Evolutionary conservation across 2,329 filamentous ascomycete genomes (phyloP).

Genomic region (Botrytis paeoniae): DNA sequence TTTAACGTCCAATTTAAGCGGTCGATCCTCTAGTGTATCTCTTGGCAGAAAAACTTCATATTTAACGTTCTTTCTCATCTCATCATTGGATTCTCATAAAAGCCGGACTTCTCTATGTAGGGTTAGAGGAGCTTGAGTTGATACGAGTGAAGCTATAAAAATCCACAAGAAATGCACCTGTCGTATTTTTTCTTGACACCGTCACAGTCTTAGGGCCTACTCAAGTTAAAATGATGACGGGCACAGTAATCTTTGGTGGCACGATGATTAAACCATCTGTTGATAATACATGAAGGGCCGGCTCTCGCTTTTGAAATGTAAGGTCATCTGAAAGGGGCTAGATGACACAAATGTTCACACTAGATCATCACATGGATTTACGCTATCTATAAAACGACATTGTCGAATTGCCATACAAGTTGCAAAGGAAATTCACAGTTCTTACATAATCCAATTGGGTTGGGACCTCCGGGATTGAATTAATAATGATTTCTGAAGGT

Average conservation of each 20-base stretch:
- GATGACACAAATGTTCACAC: neutral
- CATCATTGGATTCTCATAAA: neutral
- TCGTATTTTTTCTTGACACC: neutral
- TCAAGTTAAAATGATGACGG: neutral
- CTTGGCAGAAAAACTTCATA: neutral
- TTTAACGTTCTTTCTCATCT: neutral
- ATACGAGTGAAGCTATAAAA: neutral
- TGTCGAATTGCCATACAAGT: neutral
- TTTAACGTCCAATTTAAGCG: neutral
- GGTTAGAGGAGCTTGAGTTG: neutral
- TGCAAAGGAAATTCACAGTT: neutral
- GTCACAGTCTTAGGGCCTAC: neutral
- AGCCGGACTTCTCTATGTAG: neutral
- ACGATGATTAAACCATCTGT: neutral
- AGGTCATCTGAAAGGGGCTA: neutral
- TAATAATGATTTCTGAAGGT: neutral
- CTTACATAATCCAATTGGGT: neutral
- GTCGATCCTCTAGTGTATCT: neutral
- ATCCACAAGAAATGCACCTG: neutral
- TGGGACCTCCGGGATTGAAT: neutral
- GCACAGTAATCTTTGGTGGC: neutral
- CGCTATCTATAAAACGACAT: neutral
- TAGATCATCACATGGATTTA: neutral
- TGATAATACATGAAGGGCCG: neutral
- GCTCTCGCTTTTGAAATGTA: neutral